Evolutionary conservation across 306 rosid genomes (phyloP), one percentile per base, ranked within the genome.

Genomic region (Dalbergia oliveri): DNA sequence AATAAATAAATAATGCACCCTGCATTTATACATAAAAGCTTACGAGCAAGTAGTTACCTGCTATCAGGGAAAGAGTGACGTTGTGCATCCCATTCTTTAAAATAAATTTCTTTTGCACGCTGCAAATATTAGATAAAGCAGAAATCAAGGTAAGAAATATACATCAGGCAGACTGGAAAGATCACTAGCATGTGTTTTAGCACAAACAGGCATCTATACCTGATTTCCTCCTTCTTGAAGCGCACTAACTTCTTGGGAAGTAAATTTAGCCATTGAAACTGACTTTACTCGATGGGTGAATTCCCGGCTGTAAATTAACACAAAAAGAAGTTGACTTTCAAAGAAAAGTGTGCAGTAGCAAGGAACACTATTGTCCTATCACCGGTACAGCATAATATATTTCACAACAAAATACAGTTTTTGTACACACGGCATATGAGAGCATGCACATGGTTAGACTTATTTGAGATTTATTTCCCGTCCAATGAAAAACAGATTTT

Each of bases 141-240:
- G 34, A 79, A 70, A 58, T 69, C 43, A 44, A 79, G 54, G 50
- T 37, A 9, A 78, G 53, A 80, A 76, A 75, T 31, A 57, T 71
- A 85, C 33, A 86, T 63, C 69, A 69, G 45, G 43, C 47, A 34
- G 53, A 77, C 31, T 44, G 59, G 70, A 76, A 69, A 60, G 77
- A 82, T n/a, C 79, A 47, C 64, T 31, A 62, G 63, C 16, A 33
- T 8, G 1, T 66, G 73, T 73, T 73, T 53, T 71, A 66, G 81
- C 73, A 72, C 49, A 45, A 66, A 73, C 15, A 53, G 37, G 76
- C 77, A 72, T 60, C 33, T 12, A 62, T 90, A 93, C 98, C 94
- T 95, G 90, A 84, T 95, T 95, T 81, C 99, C 99, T 47, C 99
- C 99, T 83, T 84, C 98, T 86, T 95, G 97, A 82, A 95, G 99